Conservation (phyloP, 2,329 filamentous ascomycete genomes). For the Purpureocillium lavendulum region DNA sequence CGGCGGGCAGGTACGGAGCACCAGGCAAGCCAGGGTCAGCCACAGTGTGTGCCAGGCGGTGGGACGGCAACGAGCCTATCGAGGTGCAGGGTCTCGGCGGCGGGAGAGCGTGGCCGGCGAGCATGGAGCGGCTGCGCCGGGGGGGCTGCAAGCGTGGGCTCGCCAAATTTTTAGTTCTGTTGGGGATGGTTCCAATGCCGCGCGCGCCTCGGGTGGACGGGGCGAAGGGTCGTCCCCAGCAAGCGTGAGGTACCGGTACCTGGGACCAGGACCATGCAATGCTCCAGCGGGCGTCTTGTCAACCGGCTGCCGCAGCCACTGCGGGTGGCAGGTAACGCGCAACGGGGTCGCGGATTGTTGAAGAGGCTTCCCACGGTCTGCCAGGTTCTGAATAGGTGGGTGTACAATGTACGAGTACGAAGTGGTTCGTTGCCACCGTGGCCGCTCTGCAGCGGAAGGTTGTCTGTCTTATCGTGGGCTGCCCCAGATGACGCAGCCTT, state of each 20-base stretch:
- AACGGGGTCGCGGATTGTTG: neutral
- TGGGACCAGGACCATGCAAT: too few species aligned
- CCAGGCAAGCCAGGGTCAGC: too few species aligned
- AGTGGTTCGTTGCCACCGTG: too few species aligned
- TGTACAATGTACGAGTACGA: too few species aligned
- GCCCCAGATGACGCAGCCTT: too few species aligned
- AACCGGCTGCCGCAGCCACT: slow-evolving; percentile 1
- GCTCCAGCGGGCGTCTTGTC: neutral
- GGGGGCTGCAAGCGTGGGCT: too few species aligned
- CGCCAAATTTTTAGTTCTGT: slow-evolving; percentile 29
- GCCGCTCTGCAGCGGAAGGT: too few species aligned
- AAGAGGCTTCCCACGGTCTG: too few species aligned
- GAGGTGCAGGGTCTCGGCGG: neutral
- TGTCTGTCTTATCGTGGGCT: too few species aligned
- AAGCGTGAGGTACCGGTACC: slow-evolving; percentile 1
- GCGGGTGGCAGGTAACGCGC: neutral
- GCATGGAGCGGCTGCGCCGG: neutral
- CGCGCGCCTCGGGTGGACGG: neutral
- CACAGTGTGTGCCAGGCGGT: neutral
- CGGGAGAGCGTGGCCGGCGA: too few species aligned
- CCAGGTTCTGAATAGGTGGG: too few species aligned
- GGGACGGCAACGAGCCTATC: neutral
- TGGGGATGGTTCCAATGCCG: slow-evolving; percentile 26
- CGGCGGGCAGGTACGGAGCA: too few species aligned
- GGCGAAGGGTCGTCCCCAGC: neutral